These are phyloP conservation scores for Clitopilus passeckerianus DNA, from an alignment of 768 basidiomycete genomes.

Conservation along the genomic window DNA sequence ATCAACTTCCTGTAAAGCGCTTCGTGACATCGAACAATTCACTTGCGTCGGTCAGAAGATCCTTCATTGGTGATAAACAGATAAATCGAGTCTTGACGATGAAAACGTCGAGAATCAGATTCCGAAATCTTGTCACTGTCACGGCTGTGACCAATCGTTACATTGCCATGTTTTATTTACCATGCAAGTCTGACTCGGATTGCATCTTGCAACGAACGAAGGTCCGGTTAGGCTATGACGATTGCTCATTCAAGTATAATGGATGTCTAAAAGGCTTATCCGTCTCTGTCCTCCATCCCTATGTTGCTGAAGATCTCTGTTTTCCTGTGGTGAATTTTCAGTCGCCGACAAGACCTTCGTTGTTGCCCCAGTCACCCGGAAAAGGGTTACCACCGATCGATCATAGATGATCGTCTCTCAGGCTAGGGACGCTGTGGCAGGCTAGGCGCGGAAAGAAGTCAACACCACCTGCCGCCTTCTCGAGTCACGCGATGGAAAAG, in stretches of 20 bases:
- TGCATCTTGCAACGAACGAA: neutral
- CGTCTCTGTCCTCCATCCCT: too few species aligned
- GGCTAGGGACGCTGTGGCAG: neutral
- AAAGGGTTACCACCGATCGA: neutral
- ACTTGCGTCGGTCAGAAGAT: conserved; percentile 65
- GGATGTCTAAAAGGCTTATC: too few species aligned
- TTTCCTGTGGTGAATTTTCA: neutral
- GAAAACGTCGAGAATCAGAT: neutral
- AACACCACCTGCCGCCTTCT: neutral
- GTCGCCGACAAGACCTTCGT: neutral
- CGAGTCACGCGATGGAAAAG: neutral
- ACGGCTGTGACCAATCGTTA: neutral
- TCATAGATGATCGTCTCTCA: neutral
- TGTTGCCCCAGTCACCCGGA: neutral
- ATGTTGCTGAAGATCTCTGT: too few species aligned
- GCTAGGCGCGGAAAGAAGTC: neutral
- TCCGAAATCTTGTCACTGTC: neutral
- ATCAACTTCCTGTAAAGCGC: neutral
- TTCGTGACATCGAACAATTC: conserved; percentile 19
- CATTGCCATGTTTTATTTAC: neutral
- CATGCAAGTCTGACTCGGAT: too few species aligned
- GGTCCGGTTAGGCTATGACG: too few species aligned
- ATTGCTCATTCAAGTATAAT: too few species aligned
- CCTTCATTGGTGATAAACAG: conserved; percentile 41
- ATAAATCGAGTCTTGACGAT: neutral